Base-by-base conservation (phyloP, 1,284 basidiomycete species). In the Cystobasidium slooffiae region DNA sequence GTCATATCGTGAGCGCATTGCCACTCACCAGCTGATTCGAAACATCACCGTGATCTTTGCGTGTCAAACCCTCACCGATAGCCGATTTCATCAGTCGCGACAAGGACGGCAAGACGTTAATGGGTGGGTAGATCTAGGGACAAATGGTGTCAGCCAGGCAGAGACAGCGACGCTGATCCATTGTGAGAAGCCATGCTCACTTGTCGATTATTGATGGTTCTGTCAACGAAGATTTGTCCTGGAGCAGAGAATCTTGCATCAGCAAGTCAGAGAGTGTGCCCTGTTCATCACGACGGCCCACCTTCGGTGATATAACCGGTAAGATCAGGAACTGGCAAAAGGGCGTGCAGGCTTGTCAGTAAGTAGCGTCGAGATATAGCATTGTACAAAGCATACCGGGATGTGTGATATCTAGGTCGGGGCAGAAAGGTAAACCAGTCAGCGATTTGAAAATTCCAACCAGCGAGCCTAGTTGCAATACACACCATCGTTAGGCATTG, bases 81-180 rank as follows among this genome's bases (percentile, higher is more conserved):
- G 97, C 97, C 79, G 91, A 93, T 89, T 99, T 99, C 97, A 99
- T 99, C 82, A 99, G 85, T 84, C 97, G 94, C 80, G 96, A 98
- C 79, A 99, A 87, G 76, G 97, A 99, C 68, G 97, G 97, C 58
- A 99, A 87, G 76, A 99, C 97, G 85, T 99, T 99, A 88, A 99
- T 99, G 62, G 97, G 97, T 55, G 97, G 97, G 85, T 98, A 99
- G 83, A 99, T 96, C 84, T 98, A n/a, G n/a, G 96, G 81, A 20
- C 18, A 41, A 37, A 20, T 7, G 22, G 5, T 31, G 47, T 43
- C 20, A 24, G n/a, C 46, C 6, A 22, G 44, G 7, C 46, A 49
- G 31, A 46, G n/a, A 18, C 8, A 3, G 44, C 7, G 37, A 7
- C 37, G 18, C 47, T 51, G 12, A 22, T 14, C 9, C 41, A 44